These are phyloP conservation scores for Blastobotrys peoriensis DNA, from an alignment of 805 yeast species.

Conservation along the genomic window DNA sequence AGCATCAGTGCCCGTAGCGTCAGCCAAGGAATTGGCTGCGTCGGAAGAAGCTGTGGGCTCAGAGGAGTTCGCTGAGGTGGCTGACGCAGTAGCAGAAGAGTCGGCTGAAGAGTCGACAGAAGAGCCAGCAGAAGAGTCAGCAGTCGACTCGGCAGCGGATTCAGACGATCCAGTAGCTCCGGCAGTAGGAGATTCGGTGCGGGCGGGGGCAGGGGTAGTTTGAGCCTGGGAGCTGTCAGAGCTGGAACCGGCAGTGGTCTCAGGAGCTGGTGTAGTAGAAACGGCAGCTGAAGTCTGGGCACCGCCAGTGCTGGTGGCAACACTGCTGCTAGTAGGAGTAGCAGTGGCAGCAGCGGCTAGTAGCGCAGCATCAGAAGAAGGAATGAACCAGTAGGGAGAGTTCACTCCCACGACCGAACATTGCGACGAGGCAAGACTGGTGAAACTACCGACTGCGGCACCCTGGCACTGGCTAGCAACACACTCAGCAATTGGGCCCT, in stretches of 20 bases:
- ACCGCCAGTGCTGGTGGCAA: background rate
- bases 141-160: slow-evolving; percentile 5
- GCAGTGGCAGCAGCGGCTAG: slow-evolving; percentile 4
- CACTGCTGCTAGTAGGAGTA: background rate
- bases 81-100: slow-evolving; percentile 15
- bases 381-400: slow-evolving; percentile 11
- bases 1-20: slow-evolving; percentile 14
- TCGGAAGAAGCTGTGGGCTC: slow-evolving; percentile 16
- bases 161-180: background rate
- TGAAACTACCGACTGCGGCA: slow-evolving; percentile 34
- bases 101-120: slow-evolving; percentile 15
- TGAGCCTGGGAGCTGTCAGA: background rate
- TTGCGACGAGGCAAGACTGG: slow-evolving; percentile 28
- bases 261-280: background rate
- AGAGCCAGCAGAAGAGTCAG: slow-evolving; percentile 9
- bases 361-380: slow-evolving; percentile 2
- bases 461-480: slow-evolving; percentile 36
- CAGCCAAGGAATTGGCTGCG: slow-evolving; percentile 13
- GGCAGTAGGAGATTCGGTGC: background rate
- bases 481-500: slow-evolving; percentile 40
- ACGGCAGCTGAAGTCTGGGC: background rate
- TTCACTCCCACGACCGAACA: slow-evolving; percentile 32
- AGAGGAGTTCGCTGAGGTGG: slow-evolving; percentile 14
- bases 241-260: too few relatives aligned
- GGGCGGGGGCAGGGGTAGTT: background rate